A percentile compares a stretch with the other conserved stretches of the same genome.
Conservation (phyloP, 2,329 filamentous ascomycete species). For the Aspergillus sp. region DNA sequence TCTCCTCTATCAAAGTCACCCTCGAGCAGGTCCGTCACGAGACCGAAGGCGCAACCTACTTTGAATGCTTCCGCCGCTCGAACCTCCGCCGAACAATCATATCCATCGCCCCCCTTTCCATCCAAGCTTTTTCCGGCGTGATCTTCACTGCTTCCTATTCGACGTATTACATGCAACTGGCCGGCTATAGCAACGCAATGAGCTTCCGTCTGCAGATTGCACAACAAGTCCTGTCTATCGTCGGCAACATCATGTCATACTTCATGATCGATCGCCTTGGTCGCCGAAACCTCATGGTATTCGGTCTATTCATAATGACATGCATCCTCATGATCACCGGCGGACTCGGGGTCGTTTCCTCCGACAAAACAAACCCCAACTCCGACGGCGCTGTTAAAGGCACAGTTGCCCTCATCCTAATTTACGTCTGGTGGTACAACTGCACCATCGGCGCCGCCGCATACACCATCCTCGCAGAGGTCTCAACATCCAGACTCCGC, state of each 20-base stretch:
- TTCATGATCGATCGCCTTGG: constrained; percentile 10
- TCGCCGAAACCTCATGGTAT: constrained; percentile 8
- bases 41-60: constrained; percentile 5
- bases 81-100: constrained; percentile 12
- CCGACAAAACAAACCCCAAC: neutral
- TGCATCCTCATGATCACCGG: constrained; percentile 9
- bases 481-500: constrained; percentile 9
- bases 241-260: constrained; percentile 9
- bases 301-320: constrained; percentile 5
- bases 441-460: constrained; percentile 10
- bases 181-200: constrained; percentile 3
- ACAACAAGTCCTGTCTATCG: constrained; percentile 6
- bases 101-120: constrained; percentile 6
- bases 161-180: constrained; percentile 12
- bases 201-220: constrained; percentile 10
- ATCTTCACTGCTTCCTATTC: constrained; percentile 1
- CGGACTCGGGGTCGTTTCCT: constrained; percentile 4
- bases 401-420: constrained; percentile 14
- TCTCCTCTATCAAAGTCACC: constrained; percentile 5
- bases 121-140: constrained; percentile 6
- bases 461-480: constrained; percentile 13
- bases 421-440: constrained; percentile 16
- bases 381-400: constrained; percentile 4
- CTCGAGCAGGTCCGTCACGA: constrained; percentile 8
- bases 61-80: constrained; percentile 11